These are phyloP conservation scores for Oryza meridionalis DNA, from an alignment of 176 grass and related monocot genomes.

Conservation along the genomic window DNA sequence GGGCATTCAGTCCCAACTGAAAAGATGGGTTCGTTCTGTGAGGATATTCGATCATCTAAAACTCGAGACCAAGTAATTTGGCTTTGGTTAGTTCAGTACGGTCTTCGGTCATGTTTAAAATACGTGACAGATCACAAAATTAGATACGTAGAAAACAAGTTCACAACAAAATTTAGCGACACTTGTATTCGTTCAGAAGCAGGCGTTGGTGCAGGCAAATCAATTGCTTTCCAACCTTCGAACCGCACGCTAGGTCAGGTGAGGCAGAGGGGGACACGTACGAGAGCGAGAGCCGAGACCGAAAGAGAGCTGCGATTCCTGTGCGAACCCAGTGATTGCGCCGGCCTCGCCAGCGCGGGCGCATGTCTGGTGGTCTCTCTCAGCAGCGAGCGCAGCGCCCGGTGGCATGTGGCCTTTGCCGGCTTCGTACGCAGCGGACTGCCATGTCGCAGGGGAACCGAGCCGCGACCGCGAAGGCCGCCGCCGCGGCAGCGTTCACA, in stretches of 20 bases:
- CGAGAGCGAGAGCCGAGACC: neutral
- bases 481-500: neutral
- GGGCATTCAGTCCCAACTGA: too few relatives aligned
- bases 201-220: neutral
- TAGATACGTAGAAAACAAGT: too few relatives aligned
- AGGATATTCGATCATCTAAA: too few relatives aligned
- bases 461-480: neutral
- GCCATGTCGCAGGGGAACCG: constrained; percentile 37
- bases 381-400: neutral
- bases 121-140: too few relatives aligned
- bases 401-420: constrained; percentile 27
- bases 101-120: too few relatives aligned
- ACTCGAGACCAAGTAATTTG: too few relatives aligned
- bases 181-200: neutral
- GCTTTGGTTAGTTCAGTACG: too few relatives aligned
- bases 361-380: constrained; percentile 32
- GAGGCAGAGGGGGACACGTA: neutral
- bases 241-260: neutral
- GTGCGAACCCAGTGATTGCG: neutral
- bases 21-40: too few relatives aligned
- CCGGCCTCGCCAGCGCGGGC: constrained; percentile 8
- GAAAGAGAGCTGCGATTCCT: too few relatives aligned
- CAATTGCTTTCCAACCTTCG: neutral
- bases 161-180: too few relatives aligned
- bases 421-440: constrained; percentile 6